Conservation (phyloP, 2,329 filamentous ascomycete species). For the Nothophaeocryptopus gaeumannii region DNA sequence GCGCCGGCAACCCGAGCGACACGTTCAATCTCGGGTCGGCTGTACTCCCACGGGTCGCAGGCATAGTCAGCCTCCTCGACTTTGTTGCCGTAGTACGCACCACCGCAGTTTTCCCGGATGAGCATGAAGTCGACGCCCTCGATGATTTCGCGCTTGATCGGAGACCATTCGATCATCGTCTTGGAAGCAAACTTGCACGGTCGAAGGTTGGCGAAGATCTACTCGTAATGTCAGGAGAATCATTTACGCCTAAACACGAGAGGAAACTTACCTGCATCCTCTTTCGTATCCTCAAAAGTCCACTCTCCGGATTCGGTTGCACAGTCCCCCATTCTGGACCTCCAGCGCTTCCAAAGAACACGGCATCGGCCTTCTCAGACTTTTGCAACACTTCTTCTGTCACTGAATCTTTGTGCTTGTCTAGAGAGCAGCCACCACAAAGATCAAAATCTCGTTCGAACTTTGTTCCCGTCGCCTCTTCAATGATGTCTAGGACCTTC, state of each 20-base stretch:
- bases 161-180: slow-evolving; percentile 39
- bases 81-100: slow-evolving; percentile 52
- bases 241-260: neutral
- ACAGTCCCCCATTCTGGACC: slow-evolving; percentile 47
- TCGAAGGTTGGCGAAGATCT: slow-evolving; percentile 50
- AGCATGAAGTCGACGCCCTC: slow-evolving; percentile 50
- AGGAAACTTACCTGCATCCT: slow-evolving; percentile 38
- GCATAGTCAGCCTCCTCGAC: slow-evolving; percentile 44
- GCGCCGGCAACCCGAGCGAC: slow-evolving; percentile 48
- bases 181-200: slow-evolving; percentile 49
- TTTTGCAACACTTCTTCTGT: slow-evolving; percentile 45
- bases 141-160: slow-evolving; percentile 48
- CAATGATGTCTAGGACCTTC: slow-evolving; percentile 46
- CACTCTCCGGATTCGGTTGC: slow-evolving; percentile 47
- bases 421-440: slow-evolving; percentile 41
- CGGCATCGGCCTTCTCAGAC: slow-evolving; percentile 43
- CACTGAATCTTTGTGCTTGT: slow-evolving; percentile 46
- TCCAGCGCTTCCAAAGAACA: slow-evolving; percentile 50
- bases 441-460: slow-evolving; percentile 36
- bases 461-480: slow-evolving; percentile 25
- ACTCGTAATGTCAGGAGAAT: neutral
- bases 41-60: slow-evolving; percentile 51
- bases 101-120: slow-evolving; percentile 52
- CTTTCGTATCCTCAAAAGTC: slow-evolving; percentile 42
- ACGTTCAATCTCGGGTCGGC: slow-evolving; percentile 46